Evolutionary conservation across 2,329 filamentous ascomycete species (phyloP), one percentile per base, ranked within the genome.

Genomic region (Aspergillus pseudonomiae): DNA sequence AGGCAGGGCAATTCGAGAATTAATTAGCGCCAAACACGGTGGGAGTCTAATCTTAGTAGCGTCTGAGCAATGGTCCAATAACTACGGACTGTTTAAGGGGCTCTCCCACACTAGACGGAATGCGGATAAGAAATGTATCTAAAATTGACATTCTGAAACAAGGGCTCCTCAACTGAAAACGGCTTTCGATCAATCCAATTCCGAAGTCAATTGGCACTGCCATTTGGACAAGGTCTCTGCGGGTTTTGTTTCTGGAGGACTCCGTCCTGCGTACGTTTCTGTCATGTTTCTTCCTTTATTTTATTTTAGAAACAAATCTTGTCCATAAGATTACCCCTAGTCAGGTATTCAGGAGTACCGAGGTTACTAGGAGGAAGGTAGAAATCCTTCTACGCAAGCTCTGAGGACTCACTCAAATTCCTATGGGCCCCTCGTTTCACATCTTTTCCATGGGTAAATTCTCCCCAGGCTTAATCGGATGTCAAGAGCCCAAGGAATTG

Each of bases 71-170:
- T 24, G 16, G 24, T 28, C 45, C 45, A 48, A 48, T 46, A 46
- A 46, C 19, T 28, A 43, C 16, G 16, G 16, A 12, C 10, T 10
- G n/a, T 4, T 26, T 26, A 19, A 48, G n/a, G 45, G 21, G n/a
- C 3, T 26, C 12, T 48, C 21, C 21, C 45, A 26, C 45, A 50
- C 46, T 50, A 50, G 46, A 19, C 24, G 26, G 12, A 50, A 50
- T 50, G 43, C 46, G 46, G 46, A n/a, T 10, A 28, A 30, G 26
- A 28, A 19, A 10, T 50, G 46, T 50, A 50, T 50, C 46, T 50
- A 50, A 50, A 50, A 52, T 32, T 52, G 48, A 52, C 26, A 52
- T 52, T 52, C 26, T 52, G 48, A 52, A 52, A 52, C 48, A 52
- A 52, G 48, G 48, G 28, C 48, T 52, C 1, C 48, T 12, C 2